Evolutionary conservation across 2,329 filamentous ascomycete genomes (phyloP), one percentile per base, ranked within the genome.

Genomic region (Stagonosporopsis tanaceti): DNA sequence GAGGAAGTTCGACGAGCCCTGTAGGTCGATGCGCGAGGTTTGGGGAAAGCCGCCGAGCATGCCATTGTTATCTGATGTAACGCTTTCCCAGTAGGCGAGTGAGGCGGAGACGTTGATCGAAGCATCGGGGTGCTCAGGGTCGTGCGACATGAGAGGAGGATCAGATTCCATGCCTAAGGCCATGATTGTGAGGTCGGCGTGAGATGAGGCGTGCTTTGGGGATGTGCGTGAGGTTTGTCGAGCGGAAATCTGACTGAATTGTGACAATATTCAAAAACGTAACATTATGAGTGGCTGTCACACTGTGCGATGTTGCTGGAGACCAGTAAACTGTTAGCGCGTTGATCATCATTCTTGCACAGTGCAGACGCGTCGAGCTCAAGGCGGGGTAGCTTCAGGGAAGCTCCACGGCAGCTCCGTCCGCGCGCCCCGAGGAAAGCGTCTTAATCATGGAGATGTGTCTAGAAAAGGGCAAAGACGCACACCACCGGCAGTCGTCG

Each of bases 21-120:
- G 86, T 7, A 94, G 80, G 73, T 93, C 91, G 58, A 90, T 84
- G 60, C 86, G 84, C 32, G 87, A 89, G 69, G 91, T 84, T 73
- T 87, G 82, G 1, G 85, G 85, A 80, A 76, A 93, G 56, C 84
- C 91, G 60, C 92, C 93, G 1, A 96, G 88, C 89, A 95, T 93
- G 70, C 92, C 91, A 66, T 89, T 84, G 61, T 85, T 82, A 59
- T 84, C 82, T 11, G 83, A 78, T 35, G 80, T 76, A 55, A 84
- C 79, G 35, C 70, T 69, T 59, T 79, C 78, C 84, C 84, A 87
- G 76, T 87, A 85, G 50, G 67, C 66, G 45, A 82, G 68, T 27
- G 80, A 78, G 24, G 74, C 74, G 37, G 70, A 62, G 60, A 78
- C 72, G 68, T 81, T 68, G 68, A 82, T 82, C 17, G 76, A 72